Conservation (phyloP, 1,284 basidiomycete species). For the Porogramme epimiltina region DNA sequence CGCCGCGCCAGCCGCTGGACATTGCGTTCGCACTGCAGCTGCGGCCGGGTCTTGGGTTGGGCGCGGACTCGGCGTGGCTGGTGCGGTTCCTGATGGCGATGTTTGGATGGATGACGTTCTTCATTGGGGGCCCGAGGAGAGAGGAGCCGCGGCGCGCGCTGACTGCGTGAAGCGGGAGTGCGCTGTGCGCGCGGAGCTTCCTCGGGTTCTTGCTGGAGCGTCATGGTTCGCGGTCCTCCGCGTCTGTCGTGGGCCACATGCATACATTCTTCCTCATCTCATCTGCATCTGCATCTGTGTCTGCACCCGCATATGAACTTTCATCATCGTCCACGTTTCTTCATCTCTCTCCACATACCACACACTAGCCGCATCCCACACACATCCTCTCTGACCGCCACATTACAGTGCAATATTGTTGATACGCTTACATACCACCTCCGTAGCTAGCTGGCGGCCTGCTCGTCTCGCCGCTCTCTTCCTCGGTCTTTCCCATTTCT, state of each 20-base stretch:
- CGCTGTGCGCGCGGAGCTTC: neutral
- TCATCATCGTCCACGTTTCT: neutral
- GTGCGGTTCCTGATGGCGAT: conserved; percentile 76
- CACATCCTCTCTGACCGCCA: neutral
- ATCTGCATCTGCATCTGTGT: neutral
- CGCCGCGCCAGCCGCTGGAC: conserved; percentile 51
- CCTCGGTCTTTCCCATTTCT: neutral
- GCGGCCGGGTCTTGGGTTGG: conserved; percentile 62
- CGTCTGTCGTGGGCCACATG: conserved; percentile 2
- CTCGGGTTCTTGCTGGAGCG: neutral
- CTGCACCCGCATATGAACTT: neutral
- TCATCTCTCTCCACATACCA: neutral
- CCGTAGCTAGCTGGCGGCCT: too few species aligned
- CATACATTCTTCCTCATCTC: neutral
- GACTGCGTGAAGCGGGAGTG: conserved; percentile 7
- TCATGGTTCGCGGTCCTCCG: neutral
- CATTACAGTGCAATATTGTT: neutral
- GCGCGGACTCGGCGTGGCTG: conserved; percentile 77
- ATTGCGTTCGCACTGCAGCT: conserved; percentile 77
- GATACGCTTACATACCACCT: conserved; percentile 1
- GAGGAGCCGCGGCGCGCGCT: conserved; percentile 13
- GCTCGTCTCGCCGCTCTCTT: too few species aligned
- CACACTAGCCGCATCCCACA: neutral
- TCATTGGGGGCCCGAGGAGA: conserved; percentile 29
- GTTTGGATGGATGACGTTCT: conserved; percentile 73